Percentiles rank a stretch among this genome's conserved stretches.
Evolutionary conservation across 768 basidiomycete species (phyloP).

Genomic region (Collybia sp.): DNA sequence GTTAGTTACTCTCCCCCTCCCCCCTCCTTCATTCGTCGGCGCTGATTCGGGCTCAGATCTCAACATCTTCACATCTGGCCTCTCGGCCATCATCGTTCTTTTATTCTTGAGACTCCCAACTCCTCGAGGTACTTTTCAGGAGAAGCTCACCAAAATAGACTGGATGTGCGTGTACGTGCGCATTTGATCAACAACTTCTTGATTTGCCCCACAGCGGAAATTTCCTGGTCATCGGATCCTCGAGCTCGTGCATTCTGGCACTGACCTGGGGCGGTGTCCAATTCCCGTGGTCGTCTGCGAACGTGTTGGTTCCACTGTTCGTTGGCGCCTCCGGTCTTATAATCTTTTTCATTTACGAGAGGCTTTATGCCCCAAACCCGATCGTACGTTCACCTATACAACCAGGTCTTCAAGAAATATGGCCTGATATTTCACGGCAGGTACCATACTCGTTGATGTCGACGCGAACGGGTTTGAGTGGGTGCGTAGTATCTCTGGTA

Average conservation of each 20-base stretch:
- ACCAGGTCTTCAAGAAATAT: not conserved
- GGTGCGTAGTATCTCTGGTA: constrained; percentile 18
- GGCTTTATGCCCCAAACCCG: constrained; percentile 17
- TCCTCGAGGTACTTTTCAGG: constrained; percentile 17
- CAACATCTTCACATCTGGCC: constrained; percentile 9
- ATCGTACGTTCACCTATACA: constrained; percentile 4
- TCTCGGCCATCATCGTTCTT: constrained; percentile 4
- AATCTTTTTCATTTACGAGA: constrained; percentile 38
- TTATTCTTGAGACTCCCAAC: constrained; percentile 10
- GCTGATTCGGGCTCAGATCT: constrained; percentile 6
- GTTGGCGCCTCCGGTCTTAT: constrained; percentile 34
- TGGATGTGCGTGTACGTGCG: constrained; percentile 30
- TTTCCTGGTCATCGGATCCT: constrained; percentile 28
- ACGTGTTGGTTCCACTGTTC: constrained; percentile 40
- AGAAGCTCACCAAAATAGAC: constrained; percentile 32
- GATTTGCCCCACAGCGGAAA: constrained; percentile 31
- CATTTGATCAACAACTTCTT: constrained; percentile 5
- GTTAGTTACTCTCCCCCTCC: constrained; percentile 11
- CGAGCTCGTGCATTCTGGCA: constrained; percentile 27
- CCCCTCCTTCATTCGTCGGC: not conserved
- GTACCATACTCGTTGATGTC: constrained; percentile 14
- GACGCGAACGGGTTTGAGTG: constrained; percentile 34
- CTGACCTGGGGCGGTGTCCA: constrained; percentile 46
- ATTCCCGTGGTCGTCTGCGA: constrained; percentile 34
- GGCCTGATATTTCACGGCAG: not conserved